Percentiles rank a stretch among this genome's conserved stretches.
These are phyloP conservation scores for Cephaloascus albidus DNA, from an alignment of 805 yeast genomes.

Conservation along the genomic window DNA sequence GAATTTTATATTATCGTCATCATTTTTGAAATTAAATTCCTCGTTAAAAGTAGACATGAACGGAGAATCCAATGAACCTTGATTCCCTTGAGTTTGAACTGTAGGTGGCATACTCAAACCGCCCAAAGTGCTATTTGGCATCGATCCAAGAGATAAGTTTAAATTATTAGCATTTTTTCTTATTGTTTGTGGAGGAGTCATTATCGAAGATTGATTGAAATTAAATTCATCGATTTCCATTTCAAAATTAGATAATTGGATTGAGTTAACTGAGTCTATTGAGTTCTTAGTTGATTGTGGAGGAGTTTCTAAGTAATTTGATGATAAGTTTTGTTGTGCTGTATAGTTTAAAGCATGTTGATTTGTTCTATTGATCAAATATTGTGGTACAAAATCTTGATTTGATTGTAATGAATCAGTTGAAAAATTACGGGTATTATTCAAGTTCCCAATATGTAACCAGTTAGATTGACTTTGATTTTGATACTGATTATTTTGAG, in stretches of 20 bases:
- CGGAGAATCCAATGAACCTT: constrained; percentile 25
- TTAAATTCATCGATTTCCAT: constrained; percentile 23
- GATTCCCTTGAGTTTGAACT: background rate
- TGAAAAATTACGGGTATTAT: constrained; percentile 10
- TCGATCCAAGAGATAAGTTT: background rate
- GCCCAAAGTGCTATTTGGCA: background rate
- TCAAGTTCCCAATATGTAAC: constrained; percentile 34
- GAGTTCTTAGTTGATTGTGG: constrained; percentile 24
- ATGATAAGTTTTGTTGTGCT: background rate
- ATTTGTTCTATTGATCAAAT: constrained; percentile 20
- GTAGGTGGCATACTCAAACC: too few species aligned
- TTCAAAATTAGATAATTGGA: background rate
- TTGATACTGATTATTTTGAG: background rate
- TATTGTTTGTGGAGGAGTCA: background rate
- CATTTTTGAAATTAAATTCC: background rate
- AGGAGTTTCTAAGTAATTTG: constrained; percentile 26
- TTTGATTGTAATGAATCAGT: constrained; percentile 33
- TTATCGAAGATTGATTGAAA: constrained; percentile 4
- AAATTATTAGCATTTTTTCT: too few species aligned
- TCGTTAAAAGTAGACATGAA: constrained; percentile 14
- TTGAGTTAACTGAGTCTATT: constrained; percentile 5
- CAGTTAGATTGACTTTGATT: constrained; percentile 20
- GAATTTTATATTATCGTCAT: background rate
- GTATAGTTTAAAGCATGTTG: background rate
- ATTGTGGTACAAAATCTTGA: constrained; percentile 34